Evolutionary conservation across 2,329 filamentous ascomycete genomes (phyloP), one percentile per base, ranked within the genome.

Genomic region (Xylaria sp.): DNA sequence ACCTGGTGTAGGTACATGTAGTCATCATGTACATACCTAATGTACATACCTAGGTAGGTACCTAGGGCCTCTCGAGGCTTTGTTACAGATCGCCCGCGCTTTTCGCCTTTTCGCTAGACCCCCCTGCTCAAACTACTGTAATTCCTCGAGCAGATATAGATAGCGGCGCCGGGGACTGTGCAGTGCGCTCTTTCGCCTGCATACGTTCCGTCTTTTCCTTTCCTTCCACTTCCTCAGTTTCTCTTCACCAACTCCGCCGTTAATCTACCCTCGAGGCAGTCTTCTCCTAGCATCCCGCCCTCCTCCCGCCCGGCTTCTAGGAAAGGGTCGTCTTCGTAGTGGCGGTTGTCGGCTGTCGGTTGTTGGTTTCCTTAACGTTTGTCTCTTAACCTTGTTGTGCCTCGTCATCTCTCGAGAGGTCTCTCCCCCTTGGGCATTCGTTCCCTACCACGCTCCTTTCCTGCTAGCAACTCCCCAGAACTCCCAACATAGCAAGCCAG

Each of bases 391-490:
- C 54, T 44, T 41, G 25, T 52, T 55, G 25, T 58, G 12, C 48
- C 20, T 63, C 52, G n/a, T 56, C 55, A 9, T 60, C 41, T 37
- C 58, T 37, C 18, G 61, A 62, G 61, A 41, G 20, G 31, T 48
- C 25, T 41, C 52, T 39, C 48, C 13, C 15, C 50, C 39, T n/a
- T 66, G 60, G 71, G 69, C 57, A 63, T 60, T 62, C 39, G 63
- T 63, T 69, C 64, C 69, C 66, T 71, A 57, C 64, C 69, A 73
- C 71, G 64, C 66, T 73, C 71, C 69, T 73, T 73, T 67, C 55
- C 48, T 60, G 44, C 57, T 15, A 57, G 44, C 57, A 10, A 57
- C 37, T n/a, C 65, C n/a, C 23, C 41, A 28, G 5, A 44, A 25
- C 51, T 60, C 13, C 13, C 20, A 25, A 44, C 20, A 59, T 39